Evolutionary conservation across 331 rosid genomes (phyloP).

Genomic region (Malus hybrid): DNA sequence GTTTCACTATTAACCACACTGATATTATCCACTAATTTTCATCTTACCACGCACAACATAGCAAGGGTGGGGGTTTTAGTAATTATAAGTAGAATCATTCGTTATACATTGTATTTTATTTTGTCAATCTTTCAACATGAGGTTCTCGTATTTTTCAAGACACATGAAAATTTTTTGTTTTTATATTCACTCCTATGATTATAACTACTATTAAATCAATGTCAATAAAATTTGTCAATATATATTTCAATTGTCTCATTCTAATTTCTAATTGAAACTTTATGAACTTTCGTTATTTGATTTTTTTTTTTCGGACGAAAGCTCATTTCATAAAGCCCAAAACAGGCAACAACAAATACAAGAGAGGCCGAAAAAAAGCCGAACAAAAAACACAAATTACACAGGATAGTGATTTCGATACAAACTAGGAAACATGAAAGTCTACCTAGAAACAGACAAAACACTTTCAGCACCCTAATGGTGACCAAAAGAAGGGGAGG

Average conservation of each 20-base stretch:
- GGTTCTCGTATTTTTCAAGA: too few species aligned
- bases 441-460: too few species aligned
- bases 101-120: too few species aligned
- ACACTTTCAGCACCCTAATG: too few species aligned
- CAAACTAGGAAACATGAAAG: too few species aligned
- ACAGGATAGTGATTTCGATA: too few species aligned
- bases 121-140: not conserved
- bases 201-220: not conserved
- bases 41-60: not conserved
- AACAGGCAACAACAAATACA: too few species aligned
- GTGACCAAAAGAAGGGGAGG: too few species aligned
- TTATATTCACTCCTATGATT: not conserved
- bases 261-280: not conserved
- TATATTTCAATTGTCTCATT: not conserved
- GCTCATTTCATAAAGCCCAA: too few species aligned
- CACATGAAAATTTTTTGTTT: not conserved
- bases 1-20: not conserved
- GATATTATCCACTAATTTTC: accelerated
- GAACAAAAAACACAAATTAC: too few species aligned
- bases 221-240: not conserved
- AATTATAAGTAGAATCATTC: not conserved
- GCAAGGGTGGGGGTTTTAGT: not conserved
- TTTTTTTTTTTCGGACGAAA: too few species aligned
- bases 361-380: too few species aligned
- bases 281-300: not conserved